Conservation (phyloP, 2,329 filamentous ascomycete species). For the Claviceps arundinis region DNA sequence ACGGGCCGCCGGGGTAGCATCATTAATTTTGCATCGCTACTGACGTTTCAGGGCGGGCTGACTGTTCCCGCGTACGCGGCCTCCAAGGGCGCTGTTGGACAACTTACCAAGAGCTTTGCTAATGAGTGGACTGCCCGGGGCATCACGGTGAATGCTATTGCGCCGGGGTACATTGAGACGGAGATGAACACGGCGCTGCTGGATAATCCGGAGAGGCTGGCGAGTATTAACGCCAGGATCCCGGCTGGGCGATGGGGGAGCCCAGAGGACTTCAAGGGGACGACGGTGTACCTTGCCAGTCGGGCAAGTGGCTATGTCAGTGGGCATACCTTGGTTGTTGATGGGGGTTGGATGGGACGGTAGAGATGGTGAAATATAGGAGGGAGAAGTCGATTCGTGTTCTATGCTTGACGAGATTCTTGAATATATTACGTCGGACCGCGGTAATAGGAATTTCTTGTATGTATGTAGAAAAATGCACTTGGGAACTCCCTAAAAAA, state of each 20-base stretch:
- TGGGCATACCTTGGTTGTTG: conserved; percentile 70
- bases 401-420: background rate
- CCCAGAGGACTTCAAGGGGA: conserved; percentile 81
- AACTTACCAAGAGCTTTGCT: conserved; percentile 71
- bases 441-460: no score
- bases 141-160: conserved; percentile 76
- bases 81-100: conserved; percentile 71
- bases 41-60: conserved; percentile 76
- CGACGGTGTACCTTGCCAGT: conserved; percentile 63
- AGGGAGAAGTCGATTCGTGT: background rate
- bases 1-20: conserved; percentile 53
- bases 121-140: conserved; percentile 79
- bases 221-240: conserved; percentile 66
- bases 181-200: conserved; percentile 86
- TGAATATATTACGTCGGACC: no score
- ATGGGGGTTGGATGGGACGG: conserved; percentile 88
- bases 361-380: conserved; percentile 19
- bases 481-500: no score
- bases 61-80: conserved; percentile 83
- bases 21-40: conserved; percentile 73
- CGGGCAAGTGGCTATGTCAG: conserved; percentile 68
- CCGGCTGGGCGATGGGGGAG: conserved; percentile 73
- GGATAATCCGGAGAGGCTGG: conserved; percentile 53
- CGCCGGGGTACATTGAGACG: conserved; percentile 83
- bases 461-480: no score